phyloP scores from a whole-genome alignment of 768 basidiomycete species.

The Sutorius australiensis region DNA sequence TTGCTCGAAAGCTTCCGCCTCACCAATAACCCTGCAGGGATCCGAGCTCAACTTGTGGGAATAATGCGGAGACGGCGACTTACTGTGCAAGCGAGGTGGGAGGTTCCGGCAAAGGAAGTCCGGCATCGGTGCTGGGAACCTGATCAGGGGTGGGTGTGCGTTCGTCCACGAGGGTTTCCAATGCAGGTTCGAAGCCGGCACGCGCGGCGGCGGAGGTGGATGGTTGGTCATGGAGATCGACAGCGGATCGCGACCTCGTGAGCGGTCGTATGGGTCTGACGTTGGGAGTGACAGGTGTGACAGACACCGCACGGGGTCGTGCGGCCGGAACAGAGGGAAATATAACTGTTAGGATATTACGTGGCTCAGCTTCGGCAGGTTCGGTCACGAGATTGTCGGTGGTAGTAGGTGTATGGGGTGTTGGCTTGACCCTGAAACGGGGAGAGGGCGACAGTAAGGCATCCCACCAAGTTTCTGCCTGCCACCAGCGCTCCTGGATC shows the following conservation, averaged over 20 bases:
- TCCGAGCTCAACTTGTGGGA: background rate
- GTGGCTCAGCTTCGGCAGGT: conserved; percentile 31
- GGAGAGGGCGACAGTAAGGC: conserved; percentile 75
- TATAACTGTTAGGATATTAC: background rate
- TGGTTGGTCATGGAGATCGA: conserved; percentile 15
- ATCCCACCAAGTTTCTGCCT: conserved; percentile 80
- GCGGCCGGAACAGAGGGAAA: conserved; percentile 8
- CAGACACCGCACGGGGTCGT: conserved; percentile 25
- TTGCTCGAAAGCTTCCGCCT: conserved; percentile 55
- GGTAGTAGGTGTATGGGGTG: conserved; percentile 12
- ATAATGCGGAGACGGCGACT: conserved; percentile 13
- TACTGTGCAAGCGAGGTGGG: conserved; percentile 53
- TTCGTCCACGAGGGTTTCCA: conserved; percentile 17
- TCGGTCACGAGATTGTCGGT: conserved; percentile 43
- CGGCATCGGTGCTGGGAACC: conserved; percentile 33
- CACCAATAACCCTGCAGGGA: conserved; percentile 57
- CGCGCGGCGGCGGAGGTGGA: conserved; percentile 3
- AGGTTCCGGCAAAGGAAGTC: conserved; percentile 55
- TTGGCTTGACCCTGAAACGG: conserved; percentile 53
- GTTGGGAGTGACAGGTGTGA: background rate
- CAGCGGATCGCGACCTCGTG: conserved; percentile 21
- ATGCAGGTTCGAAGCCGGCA: conserved; percentile 16
- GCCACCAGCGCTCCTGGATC: conserved; percentile 61
- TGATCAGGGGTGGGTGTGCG: conserved; percentile 4
- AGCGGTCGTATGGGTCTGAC: conserved; percentile 1